Percentiles rank a stretch among this genome's conserved stretches.
These are phyloP conservation scores for Hortiboletus flavorubellus DNA, from an alignment of 768 basidiomycete species.

Conservation along the genomic window DNA sequence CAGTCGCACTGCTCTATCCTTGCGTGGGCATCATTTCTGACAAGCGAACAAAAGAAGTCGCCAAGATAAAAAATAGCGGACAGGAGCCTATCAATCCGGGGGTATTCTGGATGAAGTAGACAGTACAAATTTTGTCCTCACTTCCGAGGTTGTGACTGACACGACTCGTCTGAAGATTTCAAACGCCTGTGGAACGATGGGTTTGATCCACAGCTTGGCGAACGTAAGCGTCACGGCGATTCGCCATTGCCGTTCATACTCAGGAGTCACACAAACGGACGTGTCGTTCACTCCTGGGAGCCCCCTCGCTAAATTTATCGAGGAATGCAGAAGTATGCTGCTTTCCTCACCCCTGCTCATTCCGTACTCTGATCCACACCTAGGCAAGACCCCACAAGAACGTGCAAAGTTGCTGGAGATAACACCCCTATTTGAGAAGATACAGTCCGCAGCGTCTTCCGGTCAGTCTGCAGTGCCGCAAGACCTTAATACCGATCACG, in stretches of 20 bases:
- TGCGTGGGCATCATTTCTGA: constrained; percentile 48
- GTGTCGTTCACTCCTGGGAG: constrained; percentile 54
- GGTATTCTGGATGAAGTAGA: constrained; percentile 89
- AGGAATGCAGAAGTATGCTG: constrained; percentile 52
- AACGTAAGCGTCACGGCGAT: constrained; percentile 52
- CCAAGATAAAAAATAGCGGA: constrained; percentile 43
- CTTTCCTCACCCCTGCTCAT: neutral
- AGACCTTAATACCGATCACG: constrained; percentile 58
- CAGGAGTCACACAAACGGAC: constrained; percentile 41
- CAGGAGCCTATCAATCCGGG: constrained; percentile 54
- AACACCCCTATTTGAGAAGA: constrained; percentile 70
- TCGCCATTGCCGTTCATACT: constrained; percentile 3
- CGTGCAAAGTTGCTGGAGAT: constrained; percentile 74
- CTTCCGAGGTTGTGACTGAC: neutral
- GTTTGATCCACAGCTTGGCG: constrained; percentile 74
- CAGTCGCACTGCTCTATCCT: constrained; percentile 86
- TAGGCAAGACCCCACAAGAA: constrained; percentile 68
- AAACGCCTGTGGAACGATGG: constrained; percentile 90
- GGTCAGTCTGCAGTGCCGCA: constrained; percentile 69
- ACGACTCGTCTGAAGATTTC: constrained; percentile 47
- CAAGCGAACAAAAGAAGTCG: constrained; percentile 59
- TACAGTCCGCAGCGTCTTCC: constrained; percentile 67
- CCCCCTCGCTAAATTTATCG: constrained; percentile 64
- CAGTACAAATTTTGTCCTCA: constrained; percentile 41
- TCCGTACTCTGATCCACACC: neutral